These are phyloP conservation scores for Curvularia spicifera DNA, from an alignment of 2,329 filamentous ascomycete species.

Conservation along the genomic window DNA sequence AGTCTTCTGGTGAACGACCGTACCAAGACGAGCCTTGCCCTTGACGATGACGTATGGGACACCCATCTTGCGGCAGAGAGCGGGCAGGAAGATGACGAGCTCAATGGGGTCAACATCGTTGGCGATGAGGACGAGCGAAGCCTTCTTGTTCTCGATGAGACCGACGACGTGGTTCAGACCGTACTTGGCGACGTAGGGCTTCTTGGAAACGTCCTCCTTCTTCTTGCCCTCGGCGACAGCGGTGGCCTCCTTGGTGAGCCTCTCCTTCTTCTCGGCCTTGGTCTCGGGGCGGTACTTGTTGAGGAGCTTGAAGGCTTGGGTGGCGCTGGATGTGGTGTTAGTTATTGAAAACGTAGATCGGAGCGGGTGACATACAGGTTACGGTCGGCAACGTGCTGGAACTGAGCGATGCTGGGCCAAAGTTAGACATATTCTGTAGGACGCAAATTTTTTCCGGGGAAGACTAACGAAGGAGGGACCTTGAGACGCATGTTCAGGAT, in stretches of 20 bases:
- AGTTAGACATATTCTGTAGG: background rate
- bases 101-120: constrained; percentile 99
- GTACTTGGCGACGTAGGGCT: constrained; percentile 99
- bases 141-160: constrained; percentile 88
- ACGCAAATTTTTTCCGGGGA: background rate
- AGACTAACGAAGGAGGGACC: constrained; percentile 79
- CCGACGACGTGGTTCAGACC: constrained; percentile 93
- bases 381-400: constrained; percentile 82
- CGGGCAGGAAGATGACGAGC: constrained; percentile 98
- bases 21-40: constrained; percentile 99
- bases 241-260: constrained; percentile 96
- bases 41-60: constrained; percentile 97
- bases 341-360: background rate
- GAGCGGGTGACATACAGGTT: constrained; percentile 49
- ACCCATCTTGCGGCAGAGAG: constrained; percentile 99
- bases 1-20: constrained; percentile 99
- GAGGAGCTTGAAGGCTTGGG: constrained; percentile 97
- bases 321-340: constrained; percentile 59
- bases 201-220: constrained; percentile 99
- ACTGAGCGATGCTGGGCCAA: constrained; percentile 74
- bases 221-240: constrained; percentile 99
- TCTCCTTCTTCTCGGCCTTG: constrained; percentile 99
- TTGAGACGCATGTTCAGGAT: constrained; percentile 98
- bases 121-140: constrained; percentile 94
- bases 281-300: constrained; percentile 99